Percentiles rank a stretch among this genome's conserved stretches.
phyloP scores from a whole-genome alignment of 768 basidiomycete genomes.

The Ramaria sp. region DNA sequence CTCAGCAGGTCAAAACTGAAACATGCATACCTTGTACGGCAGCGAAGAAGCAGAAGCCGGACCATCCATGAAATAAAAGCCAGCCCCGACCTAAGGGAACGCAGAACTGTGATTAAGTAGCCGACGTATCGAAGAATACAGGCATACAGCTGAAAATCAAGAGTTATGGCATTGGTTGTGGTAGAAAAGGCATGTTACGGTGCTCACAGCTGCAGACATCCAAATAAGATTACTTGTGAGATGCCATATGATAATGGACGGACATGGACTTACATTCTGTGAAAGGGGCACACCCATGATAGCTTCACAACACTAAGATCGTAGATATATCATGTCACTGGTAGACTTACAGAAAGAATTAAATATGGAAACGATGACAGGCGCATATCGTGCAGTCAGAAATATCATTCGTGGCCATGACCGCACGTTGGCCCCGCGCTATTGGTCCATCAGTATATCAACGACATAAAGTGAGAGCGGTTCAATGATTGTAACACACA shows the following conservation, averaged over 20 bases:
- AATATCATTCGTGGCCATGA: conserved; percentile 5
- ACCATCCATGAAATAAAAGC: conserved; percentile 6
- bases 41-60: conserved; percentile 3
- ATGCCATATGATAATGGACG: not conserved
- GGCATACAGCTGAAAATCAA: not conserved
- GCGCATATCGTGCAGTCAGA: not conserved
- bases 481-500: not conserved
- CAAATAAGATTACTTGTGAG: not conserved
- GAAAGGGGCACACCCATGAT: not conserved
- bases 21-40: not conserved
- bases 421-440: not conserved
- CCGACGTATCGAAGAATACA: not conserved
- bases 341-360: not conserved
- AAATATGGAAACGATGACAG: not conserved
- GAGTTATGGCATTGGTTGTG: not conserved
- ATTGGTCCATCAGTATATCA: not conserved
- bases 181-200: not conserved
- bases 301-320: not conserved
- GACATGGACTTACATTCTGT: not conserved
- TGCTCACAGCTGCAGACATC: not conserved
- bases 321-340: not conserved
- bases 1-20: not conserved
- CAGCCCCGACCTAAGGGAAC: not conserved
- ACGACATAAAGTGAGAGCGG: not conserved
- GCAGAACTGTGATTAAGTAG: not conserved